Base-by-base conservation (phyloP, 306 rosid species). In the Vachellia pachyceras region DNA sequence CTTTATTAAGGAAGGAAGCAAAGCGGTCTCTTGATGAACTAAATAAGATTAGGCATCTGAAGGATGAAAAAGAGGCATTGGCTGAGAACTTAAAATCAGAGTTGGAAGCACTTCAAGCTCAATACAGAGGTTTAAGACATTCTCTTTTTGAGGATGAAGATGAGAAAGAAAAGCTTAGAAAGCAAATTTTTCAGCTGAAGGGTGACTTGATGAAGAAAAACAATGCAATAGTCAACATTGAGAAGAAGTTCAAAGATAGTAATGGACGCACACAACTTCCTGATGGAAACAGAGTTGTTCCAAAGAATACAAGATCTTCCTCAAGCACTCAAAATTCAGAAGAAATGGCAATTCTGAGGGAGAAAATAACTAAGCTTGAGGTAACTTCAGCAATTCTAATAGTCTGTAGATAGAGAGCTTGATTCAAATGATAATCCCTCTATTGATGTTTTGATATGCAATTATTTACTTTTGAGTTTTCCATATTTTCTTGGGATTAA, bases 281-380 rank as follows among this genome's bases (percentile, higher is more conserved):
- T 45, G 87, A 87, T 36, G 93, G 92, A 81, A 82, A 35, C 54
- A 85, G 76, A 82, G 55, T 82, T 77, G 36, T 81, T 73, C 75
- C 41, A 1, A 88, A 83, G 80, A 87, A 81, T 75, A 79, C 82
- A 13, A 90, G 79, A 65, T 75, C 77, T 57, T 60, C 77, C 61
- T 67, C 92, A 42, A 78, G 66, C 49, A 65, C 85, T 76, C 89
- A 78, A 41, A 73, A 73, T 50, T 47, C 85, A 10, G 86, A 90
- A 83, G 99, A 93, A 85, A 89, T 90, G 85, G 49, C 88, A 36
- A 80, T 54, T 84, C 86, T 87, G 68, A 88, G 70, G 88, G 97
- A 90, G 85, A 90, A 80, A 86, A 86, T 92, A 77, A 89, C 90
- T 79, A 77, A 79, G 72, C 97, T 93, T 1, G 97, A 95, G 99